A percentile compares a stretch with the other conserved stretches of the same genome.
These are phyloP conservation scores for Tetradesmus lagerheimii DNA, from an alignment of 139 green algal species.

Conservation along the genomic window DNA sequence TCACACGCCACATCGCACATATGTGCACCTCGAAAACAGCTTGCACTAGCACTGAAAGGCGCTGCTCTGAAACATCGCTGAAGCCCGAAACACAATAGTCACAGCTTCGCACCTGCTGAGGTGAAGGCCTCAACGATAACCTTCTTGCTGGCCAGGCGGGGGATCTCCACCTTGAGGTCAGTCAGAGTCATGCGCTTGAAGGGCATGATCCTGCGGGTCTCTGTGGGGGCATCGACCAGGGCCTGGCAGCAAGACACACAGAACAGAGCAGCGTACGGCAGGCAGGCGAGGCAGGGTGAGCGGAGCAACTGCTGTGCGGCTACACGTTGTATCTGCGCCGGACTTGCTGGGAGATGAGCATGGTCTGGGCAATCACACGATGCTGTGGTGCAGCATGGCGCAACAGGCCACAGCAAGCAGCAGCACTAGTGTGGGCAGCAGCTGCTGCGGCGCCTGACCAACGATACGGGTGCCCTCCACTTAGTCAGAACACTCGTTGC, in stretches of 20 bases:
- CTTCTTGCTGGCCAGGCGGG: slow-evolving; percentile 90
- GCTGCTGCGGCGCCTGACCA: neutral
- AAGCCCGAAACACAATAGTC: no score
- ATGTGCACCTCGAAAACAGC: no score
- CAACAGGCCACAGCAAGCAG: neutral
- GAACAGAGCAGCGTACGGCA: neutral
- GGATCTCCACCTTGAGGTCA: slow-evolving; percentile 94
- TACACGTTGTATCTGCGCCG: no score
- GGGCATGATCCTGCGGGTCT: slow-evolving; percentile 78
- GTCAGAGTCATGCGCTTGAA: slow-evolving; percentile 97
- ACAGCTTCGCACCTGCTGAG: slow-evolving; percentile 65
- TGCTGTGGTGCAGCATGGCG: no score
- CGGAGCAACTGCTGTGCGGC: no score
- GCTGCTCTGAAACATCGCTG: no score
- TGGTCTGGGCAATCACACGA: no score
- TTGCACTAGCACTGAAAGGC: no score
- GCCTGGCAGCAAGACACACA: slow-evolving; percentile 68
- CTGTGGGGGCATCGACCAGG: slow-evolving; percentile 90
- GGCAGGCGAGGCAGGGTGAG: neutral
- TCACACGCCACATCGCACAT: no score
- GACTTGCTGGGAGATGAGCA: no score
- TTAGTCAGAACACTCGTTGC: neutral
- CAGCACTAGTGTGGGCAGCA: neutral
- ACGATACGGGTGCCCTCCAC: neutral
- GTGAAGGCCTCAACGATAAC: slow-evolving; percentile 83